Base-by-base conservation (phyloP, 2,329 filamentous ascomycete species). In the Venturiaceae sp. region DNA sequence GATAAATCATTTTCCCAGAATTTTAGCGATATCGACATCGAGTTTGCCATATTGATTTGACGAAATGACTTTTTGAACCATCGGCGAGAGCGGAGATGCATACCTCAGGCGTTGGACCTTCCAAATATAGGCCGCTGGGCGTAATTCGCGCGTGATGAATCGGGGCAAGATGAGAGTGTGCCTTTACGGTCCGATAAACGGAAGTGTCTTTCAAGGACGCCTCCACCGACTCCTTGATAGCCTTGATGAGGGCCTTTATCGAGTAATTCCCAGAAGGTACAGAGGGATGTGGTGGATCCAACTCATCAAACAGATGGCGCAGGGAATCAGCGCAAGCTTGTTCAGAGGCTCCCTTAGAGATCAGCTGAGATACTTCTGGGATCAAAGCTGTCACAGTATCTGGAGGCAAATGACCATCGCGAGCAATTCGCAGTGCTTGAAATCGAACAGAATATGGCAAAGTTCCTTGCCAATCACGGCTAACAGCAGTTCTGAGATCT, bases 21-120 rank as follows among this genome's bases (percentile, higher is more conserved):
- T 11, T 7, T 28, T 26, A 28, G 23, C 21, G 9, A 46, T 26
- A 26, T 46, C n/a, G 21, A 46, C 28, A 7, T 13, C 41, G 21
- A 7, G 5, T 13, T 13, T 19, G 3, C 11, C 8, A 13, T 5
- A 13, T 46, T n/a, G 3, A 46, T 41, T 41, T 6, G 9, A n/a
- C n/a, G n/a, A n/a, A n/a, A n/a, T n/a, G n/a, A n/a, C n/a, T n/a
- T n/a, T n/a, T n/a, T n/a, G n/a, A n/a, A n/a, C n/a, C n/a, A n/a
- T n/a, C n/a, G n/a, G n/a, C n/a, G n/a, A n/a, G n/a, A n/a, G n/a
- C n/a, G 14, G 44, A 47, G 19, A 47, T 1, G 9, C 50, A 16
- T 32, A 46, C 81, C 66, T 90, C 87, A 0, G 80, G 73, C 21
- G 74, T 72, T 3, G 78, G 77, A 0, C 78, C 78, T 58, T 73